Base-by-base conservation (phyloP, 1,284 basidiomycete genomes). In the Leucoagaricus sp. region DNA sequence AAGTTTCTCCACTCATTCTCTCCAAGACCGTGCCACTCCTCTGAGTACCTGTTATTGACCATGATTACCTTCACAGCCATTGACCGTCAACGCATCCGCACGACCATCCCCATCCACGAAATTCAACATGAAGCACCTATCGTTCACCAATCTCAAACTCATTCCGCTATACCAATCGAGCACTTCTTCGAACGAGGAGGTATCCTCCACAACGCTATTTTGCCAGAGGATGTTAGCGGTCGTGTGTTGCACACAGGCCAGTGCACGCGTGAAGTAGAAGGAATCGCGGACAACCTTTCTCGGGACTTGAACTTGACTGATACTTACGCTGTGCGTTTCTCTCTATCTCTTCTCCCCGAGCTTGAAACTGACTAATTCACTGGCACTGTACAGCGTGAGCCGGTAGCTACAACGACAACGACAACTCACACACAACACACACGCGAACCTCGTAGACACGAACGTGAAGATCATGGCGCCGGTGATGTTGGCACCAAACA, bases 51-150 rank as follows among this genome's bases (percentile, higher is more conserved):
- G 42, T n/a, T n/a, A n/a, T n/a, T n/a, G n/a, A n/a, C n/a, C n/a
- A n/a, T n/a, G n/a, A n/a, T n/a, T n/a, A n/a, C n/a, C 13, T 26
- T 15, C n/a, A 23, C n/a, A 71, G 70, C 65, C 13, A 58, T 69
- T 26, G 64, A 69, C 15, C 63, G 53, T 9, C 58, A 63, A 23
- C 59, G 59, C 48, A 63, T 68, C 19, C 65, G 64, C 29, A 69
- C 69, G 0, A 66, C 63, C 9, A 66, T 69, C 15, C 69, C 69
- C 9, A 67, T 69, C 26, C 65, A 66, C 26, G 64, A 69, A 54
- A 62, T 69, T 4, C 65, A 63, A 3, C 66, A 72, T 41, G 68
- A 72, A 48, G 69, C 69, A 17, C 70, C 70, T 10, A 60, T 72
- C 31, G 62, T 69, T 7, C 67, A 72, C 26, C 66, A 70, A 51